A percentile compares a stretch with the other conserved stretches of the same genome.
Evolutionary conservation across 108 stramenopile genomes (phyloP).

Genomic region (Schizochytrium sp.): DNA sequence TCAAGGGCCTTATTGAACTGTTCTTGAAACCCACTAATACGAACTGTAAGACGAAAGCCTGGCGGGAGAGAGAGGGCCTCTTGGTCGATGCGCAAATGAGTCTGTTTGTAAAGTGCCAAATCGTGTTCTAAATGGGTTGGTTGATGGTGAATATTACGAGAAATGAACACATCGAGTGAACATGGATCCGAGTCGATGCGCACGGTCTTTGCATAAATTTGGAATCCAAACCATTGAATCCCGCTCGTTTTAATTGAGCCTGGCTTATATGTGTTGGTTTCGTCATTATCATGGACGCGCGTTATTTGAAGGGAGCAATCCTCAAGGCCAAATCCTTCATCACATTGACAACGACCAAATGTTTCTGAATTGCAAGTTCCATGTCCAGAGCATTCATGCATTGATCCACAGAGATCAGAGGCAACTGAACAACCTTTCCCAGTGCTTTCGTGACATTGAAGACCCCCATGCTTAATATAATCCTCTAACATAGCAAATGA

Average conservation of each 20-base stretch:
- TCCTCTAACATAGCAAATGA: conserved; percentile 22
- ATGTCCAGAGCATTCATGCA: conserved; percentile 30
- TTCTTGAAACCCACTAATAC: background rate
- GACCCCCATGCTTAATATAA: background rate
- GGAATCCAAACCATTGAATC: conserved; percentile 4
- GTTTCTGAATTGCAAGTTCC: background rate
- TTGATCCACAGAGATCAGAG: background rate
- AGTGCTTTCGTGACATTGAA: background rate
- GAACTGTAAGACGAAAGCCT: background rate
- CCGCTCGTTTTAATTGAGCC: background rate
- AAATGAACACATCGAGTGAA: background rate
- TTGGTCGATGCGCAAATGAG: background rate
- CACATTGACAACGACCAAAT: conserved; percentile 7
- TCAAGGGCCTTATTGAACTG: background rate
- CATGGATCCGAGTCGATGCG: background rate
- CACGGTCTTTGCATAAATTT: background rate
- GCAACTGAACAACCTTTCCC: background rate
- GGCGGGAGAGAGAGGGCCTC: background rate
- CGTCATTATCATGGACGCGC: background rate
- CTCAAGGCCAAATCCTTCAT: background rate
- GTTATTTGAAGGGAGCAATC: background rate
- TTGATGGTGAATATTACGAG: background rate
- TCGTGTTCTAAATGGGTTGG: conserved; percentile 4
- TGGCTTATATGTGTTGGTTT: background rate
- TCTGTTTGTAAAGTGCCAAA: background rate